These are phyloP conservation scores for Aquilaria yunnanensis DNA, from an alignment of 345 rosid species.

Conservation along the genomic window DNA sequence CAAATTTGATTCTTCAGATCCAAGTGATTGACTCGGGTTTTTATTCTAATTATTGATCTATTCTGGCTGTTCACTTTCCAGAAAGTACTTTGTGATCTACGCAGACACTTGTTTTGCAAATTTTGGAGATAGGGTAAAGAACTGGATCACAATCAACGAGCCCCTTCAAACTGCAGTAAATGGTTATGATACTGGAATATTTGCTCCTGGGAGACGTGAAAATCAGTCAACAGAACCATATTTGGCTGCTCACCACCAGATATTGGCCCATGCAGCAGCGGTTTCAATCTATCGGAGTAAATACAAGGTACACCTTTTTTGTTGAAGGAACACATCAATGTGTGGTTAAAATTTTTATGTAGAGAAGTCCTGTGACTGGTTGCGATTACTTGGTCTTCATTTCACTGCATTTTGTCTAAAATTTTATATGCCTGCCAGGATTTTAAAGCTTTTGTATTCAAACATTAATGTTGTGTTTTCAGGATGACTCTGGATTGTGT, in stretches of 20 bases:
- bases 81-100: constrained; percentile 64
- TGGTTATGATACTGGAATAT: constrained; percentile 50
- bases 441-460: too few species aligned
- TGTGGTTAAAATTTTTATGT: neutral
- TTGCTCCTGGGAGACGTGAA: constrained; percentile 72
- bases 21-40: neutral
- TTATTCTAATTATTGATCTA: constrained; percentile 2
- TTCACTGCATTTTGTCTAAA: too few species aligned
- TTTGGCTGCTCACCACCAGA: constrained; percentile 68
- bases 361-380: neutral
- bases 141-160: constrained; percentile 83
- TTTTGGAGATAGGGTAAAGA: constrained; percentile 87
- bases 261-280: constrained; percentile 79
- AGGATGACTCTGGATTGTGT: too few species aligned
- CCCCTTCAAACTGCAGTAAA: constrained; percentile 52
- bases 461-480: too few species aligned
- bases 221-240: constrained; percentile 67
- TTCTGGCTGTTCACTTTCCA: constrained; percentile 32
- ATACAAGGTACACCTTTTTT: constrained; percentile 46
- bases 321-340: too few species aligned
- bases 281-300: constrained; percentile 58
- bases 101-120: constrained; percentile 67
- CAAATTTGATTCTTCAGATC: too few species aligned
- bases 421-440: too few species aligned
- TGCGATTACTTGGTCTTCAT: neutral